Conservation (phyloP, 768 basidiomycete species). For the Chiua virens region DNA sequence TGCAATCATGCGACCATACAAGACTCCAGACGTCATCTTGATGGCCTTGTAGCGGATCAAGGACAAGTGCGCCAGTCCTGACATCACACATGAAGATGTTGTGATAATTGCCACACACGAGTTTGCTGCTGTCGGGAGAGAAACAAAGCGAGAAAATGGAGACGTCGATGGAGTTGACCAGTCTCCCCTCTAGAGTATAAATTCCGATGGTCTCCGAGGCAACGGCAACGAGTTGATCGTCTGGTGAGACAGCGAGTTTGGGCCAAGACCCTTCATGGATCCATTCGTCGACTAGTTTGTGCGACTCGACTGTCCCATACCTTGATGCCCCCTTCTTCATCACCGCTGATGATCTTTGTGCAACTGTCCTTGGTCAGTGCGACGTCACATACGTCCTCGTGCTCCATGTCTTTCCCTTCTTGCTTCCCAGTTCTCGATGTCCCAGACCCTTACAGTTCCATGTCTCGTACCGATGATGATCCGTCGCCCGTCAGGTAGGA, state of each 20-base stretch:
- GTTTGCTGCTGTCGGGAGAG: background rate
- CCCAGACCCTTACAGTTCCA: no score
- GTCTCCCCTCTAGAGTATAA: background rate
- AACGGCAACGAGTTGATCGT: background rate
- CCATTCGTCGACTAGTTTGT: background rate
- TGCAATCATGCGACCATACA: conserved; percentile 15
- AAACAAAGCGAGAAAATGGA: background rate
- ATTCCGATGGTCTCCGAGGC: no score
- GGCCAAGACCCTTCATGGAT: background rate
- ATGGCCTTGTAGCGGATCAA: background rate
- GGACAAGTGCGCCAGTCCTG: background rate
- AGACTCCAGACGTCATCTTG: background rate
- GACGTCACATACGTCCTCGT: no score
- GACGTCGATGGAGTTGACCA: background rate
- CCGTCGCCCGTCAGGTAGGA: no score
- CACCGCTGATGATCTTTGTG: no score
- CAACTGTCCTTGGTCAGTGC: no score
- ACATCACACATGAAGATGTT: background rate
- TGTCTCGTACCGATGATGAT: no score
- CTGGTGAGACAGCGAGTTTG: background rate
- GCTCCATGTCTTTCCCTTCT: no score
- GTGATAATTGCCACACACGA: background rate
- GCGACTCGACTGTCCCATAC: background rate
- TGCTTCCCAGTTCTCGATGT: no score
- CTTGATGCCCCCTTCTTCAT: no score